phyloP scores from a whole-genome alignment of 768 basidiomycete genomes.

The Rhodocollybia butyracea region DNA sequence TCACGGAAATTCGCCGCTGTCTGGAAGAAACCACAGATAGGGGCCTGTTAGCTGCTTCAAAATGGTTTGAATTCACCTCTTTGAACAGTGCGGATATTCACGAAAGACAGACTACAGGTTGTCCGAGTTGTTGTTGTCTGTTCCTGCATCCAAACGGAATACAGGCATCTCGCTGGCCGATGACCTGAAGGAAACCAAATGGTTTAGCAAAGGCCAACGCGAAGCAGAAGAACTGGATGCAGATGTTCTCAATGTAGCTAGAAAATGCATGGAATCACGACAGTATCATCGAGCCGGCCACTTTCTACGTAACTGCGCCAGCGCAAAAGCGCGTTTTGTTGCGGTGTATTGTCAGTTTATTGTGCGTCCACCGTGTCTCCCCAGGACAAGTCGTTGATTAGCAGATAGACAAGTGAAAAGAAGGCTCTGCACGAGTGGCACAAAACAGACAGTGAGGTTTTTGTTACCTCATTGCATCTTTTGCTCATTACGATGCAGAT shows the following conservation, averaged over 20 bases:
- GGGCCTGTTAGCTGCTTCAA: background rate
- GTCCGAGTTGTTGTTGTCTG: conserved; percentile 2
- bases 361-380: background rate
- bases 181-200: background rate
- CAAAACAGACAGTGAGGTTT: background rate
- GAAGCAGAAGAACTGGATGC: conserved; percentile 5
- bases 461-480: background rate
- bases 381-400: background rate
- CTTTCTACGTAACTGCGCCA: background rate
- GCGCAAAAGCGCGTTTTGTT: conserved; percentile 3
- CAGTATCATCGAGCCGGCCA: conserved; percentile 3
- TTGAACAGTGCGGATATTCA: background rate
- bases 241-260: background rate
- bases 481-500: conserved; percentile 23
- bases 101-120: conserved; percentile 1
- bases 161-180: background rate
- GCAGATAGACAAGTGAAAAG: conserved; percentile 7
- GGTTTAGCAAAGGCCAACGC: background rate
- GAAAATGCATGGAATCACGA: conserved; percentile 3
- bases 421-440: conserved; percentile 8
- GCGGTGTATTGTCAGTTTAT: conserved; percentile 5
- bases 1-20: conserved; percentile 2
- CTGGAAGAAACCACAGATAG: background rate
- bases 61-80: background rate
- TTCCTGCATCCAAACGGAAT: conserved; percentile 3